A percentile compares a stretch with the other conserved stretches of the same genome.
Evolutionary conservation across 208 protist species (phyloP).

Genomic region (Vickermania ingenoplastis): DNA sequence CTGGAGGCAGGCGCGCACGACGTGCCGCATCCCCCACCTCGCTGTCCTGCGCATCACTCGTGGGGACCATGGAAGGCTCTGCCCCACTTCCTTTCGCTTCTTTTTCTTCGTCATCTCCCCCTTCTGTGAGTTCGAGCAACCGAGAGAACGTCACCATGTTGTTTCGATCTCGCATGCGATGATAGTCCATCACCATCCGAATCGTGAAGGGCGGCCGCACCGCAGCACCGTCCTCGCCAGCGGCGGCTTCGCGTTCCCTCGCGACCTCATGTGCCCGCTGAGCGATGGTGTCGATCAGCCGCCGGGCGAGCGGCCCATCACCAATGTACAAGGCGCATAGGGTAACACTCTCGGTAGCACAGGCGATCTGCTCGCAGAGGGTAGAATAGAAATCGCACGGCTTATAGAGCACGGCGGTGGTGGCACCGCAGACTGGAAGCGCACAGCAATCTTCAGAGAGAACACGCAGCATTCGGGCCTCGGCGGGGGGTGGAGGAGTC

Average conservation of each 20-base stretch:
- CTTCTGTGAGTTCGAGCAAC: no score
- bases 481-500: no score
- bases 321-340: conserved; percentile 84
- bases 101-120: conserved; percentile 12
- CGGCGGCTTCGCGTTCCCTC: neutral
- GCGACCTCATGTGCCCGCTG: conserved; percentile 26
- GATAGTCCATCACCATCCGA: conserved; percentile 69
- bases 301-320: conserved; percentile 40
- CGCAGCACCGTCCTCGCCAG: no score
- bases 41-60: neutral
- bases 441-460: conserved; percentile 45
- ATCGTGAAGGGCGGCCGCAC: conserved; percentile 42
- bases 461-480: conserved; percentile 56
- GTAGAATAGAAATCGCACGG: conserved; percentile 63
- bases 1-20: neutral
- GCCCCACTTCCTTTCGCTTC: conserved; percentile 1
- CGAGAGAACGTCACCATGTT: conserved; percentile 46
- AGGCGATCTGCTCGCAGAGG: conserved; percentile 31
- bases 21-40: neutral
- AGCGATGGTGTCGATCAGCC: conserved; percentile 44
- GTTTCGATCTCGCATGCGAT: conserved; percentile 62
- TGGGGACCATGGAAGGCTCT: neutral
- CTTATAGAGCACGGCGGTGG: conserved; percentile 32
- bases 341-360: conserved; percentile 41
- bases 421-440: conserved; percentile 45